phyloP scores from a whole-genome alignment of 768 basidiomycete genomes.

The Mycena kentingensis region DNA sequence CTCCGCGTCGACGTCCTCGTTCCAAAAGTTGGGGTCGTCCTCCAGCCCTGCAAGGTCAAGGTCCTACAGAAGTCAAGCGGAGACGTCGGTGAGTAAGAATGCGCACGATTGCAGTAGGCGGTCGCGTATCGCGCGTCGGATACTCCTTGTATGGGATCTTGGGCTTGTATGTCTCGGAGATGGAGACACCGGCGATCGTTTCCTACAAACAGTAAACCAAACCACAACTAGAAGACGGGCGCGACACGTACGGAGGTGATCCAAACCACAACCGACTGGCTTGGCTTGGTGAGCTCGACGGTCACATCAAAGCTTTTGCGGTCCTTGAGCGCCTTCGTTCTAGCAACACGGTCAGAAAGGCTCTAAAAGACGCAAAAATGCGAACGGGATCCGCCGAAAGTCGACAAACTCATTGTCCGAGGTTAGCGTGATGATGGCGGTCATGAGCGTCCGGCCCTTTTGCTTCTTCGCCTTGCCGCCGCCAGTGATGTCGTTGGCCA shows the following conservation, averaged over 20 bases:
- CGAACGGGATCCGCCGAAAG: constrained; percentile 76
- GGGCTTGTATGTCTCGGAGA: constrained; percentile 59
- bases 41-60: constrained; percentile 67
- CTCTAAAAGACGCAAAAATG: background rate
- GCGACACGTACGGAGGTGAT: constrained; percentile 57
- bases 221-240: constrained; percentile 3
- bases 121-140: constrained; percentile 72
- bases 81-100: background rate
- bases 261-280: constrained; percentile 63
- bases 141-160: constrained; percentile 53
- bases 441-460: constrained; percentile 57
- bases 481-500: constrained; percentile 35
- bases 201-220: constrained; percentile 51
- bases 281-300: constrained; percentile 69
- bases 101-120: constrained; percentile 58
- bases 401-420: constrained; percentile 78
- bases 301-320: constrained; percentile 61
- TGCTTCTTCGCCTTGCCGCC: constrained; percentile 45
- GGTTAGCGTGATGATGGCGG: constrained; percentile 70
- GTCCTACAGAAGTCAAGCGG: constrained; percentile 45
- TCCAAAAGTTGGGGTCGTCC: constrained; percentile 71
- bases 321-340: constrained; percentile 67
- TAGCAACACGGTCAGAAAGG: constrained; percentile 30
- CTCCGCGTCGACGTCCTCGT: constrained; percentile 47
- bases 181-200: constrained; percentile 65